Conservation (phyloP, 768 basidiomycete species). For the Trametes cingulata region DNA sequence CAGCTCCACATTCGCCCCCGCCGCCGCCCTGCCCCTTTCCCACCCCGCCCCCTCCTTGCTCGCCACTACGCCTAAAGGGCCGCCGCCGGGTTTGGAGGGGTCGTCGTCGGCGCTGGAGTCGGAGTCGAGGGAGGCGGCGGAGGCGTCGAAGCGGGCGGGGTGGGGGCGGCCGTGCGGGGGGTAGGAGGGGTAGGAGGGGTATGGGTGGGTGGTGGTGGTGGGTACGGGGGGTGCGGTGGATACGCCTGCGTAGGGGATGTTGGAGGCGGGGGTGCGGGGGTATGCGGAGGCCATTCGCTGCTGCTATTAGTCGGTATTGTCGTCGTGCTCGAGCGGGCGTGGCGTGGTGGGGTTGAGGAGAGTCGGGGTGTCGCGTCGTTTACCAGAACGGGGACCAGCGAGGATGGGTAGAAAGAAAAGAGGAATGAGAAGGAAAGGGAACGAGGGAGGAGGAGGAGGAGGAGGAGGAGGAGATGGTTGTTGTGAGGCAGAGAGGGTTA, state of each 20-base stretch:
- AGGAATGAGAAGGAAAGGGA: background rate
- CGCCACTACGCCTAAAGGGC: background rate
- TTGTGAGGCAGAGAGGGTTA: background rate
- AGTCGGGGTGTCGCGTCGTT: slow-evolving; percentile 2
- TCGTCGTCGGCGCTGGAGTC: slow-evolving; percentile 17
- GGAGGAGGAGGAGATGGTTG: background rate
- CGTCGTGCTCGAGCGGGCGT: background rate
- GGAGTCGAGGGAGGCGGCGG: slow-evolving; percentile 21
- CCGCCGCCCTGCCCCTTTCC: background rate
- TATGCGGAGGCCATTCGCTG: slow-evolving; percentile 19
- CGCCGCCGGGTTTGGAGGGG: background rate
- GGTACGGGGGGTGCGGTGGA: slow-evolving; percentile 10
- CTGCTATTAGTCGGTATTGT: too few species aligned
- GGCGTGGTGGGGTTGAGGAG: background rate
- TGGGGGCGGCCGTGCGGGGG: slow-evolving; percentile 8
- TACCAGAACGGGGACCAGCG: slow-evolving; percentile 6
- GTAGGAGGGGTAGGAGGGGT: slow-evolving; percentile 16
- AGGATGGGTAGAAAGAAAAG: background rate
- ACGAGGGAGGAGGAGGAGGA: background rate
- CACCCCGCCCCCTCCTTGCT: slow-evolving; percentile 5
- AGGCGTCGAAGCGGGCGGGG: slow-evolving; percentile 9
- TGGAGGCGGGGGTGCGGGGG: slow-evolving; percentile 15
- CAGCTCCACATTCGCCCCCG: slow-evolving; percentile 19
- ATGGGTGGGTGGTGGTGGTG: slow-evolving; percentile 14
- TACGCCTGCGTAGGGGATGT: slow-evolving; percentile 19